Percentiles rank a stretch among this genome's conserved stretches.
These are phyloP conservation scores for Trapa incisa DNA, from an alignment of 345 rosid species.

Conservation along the genomic window DNA sequence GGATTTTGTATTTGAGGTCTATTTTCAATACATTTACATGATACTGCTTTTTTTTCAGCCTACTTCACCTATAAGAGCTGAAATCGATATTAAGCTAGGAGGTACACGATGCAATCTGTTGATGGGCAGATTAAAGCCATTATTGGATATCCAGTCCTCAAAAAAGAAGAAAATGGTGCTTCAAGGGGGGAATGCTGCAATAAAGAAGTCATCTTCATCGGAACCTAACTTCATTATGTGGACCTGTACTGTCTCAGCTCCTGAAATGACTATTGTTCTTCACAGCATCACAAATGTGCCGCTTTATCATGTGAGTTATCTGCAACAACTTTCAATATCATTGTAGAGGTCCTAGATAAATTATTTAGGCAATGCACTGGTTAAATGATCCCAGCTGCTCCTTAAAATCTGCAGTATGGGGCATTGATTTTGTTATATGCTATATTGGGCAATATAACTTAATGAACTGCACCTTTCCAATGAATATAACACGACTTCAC, in stretches of 20 bases:
- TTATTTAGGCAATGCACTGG: neutral
- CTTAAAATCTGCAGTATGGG: neutral
- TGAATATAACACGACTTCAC: too few relatives aligned
- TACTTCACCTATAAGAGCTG: constrained; percentile 65
- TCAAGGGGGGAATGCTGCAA: constrained; percentile 33
- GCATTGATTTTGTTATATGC: neutral
- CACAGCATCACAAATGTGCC: constrained; percentile 47
- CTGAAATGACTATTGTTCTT: constrained; percentile 80
- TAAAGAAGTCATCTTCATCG: constrained; percentile 31
- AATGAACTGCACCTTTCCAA: neutral
- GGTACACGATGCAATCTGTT: constrained; percentile 74
- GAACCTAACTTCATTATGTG: constrained; percentile 61
- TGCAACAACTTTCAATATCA: neutral
- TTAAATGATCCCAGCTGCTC: neutral
- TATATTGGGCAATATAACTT: neutral
- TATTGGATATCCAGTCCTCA: constrained; percentile 56
- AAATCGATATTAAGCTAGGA: constrained; percentile 88
- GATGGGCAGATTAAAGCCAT: constrained; percentile 65
- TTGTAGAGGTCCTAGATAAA: neutral
- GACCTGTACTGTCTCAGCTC: constrained; percentile 93
- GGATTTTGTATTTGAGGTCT: neutral
- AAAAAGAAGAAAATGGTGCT: constrained; percentile 59
- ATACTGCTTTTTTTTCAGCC: constrained; percentile 25
- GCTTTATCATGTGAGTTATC: constrained; percentile 71
- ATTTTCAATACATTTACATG: too few relatives aligned